Evolutionary conservation across 1,284 basidiomycete species (phyloP).

Genomic region (Vanrija pseudolonga): DNA sequence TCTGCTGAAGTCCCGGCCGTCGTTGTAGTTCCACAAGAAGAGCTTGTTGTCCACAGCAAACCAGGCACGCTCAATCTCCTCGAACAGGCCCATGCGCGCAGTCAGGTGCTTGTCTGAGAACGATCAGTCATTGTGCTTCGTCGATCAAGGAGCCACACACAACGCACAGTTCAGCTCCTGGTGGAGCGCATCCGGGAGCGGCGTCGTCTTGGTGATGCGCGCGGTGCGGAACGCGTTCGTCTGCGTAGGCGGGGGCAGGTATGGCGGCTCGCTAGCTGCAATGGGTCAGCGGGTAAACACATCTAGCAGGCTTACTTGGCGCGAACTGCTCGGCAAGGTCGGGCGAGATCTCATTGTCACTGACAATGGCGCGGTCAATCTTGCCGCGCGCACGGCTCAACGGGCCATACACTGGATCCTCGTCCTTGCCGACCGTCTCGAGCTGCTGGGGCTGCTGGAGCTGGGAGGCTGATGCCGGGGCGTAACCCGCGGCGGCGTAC

Average conservation of each 20-base stretch:
- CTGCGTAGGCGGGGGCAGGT: constrained; percentile 15
- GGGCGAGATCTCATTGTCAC: constrained; percentile 40
- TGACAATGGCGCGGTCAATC: constrained; percentile 31
- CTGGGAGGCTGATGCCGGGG: background rate
- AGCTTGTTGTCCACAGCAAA: constrained; percentile 91
- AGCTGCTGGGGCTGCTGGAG: constrained; percentile 29
- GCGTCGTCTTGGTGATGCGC: constrained; percentile 25
- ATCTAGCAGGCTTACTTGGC: constrained; percentile 17
- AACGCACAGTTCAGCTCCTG: constrained; percentile 41
- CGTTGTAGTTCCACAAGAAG: constrained; percentile 94
- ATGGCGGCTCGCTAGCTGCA: constrained; percentile 21
- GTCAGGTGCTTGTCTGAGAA: constrained; percentile 33
- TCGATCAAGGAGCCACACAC: background rate
- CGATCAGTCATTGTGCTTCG: background rate
- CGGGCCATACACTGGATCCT: constrained; percentile 42
- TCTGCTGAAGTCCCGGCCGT: constrained; percentile 59
- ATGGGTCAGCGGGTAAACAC: background rate
- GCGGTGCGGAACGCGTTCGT: constrained; percentile 22
- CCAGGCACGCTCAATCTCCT: constrained; percentile 93
- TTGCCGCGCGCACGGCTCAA: constrained; percentile 34
- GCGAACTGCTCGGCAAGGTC: constrained; percentile 29
- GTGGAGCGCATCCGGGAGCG: constrained; percentile 43
- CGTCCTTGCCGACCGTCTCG: constrained; percentile 33
- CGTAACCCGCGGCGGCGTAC: background rate
- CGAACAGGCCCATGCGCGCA: constrained; percentile 76